phyloP scores from a whole-genome alignment of 306 rosid species.

The Gastrolobium villosum region DNA sequence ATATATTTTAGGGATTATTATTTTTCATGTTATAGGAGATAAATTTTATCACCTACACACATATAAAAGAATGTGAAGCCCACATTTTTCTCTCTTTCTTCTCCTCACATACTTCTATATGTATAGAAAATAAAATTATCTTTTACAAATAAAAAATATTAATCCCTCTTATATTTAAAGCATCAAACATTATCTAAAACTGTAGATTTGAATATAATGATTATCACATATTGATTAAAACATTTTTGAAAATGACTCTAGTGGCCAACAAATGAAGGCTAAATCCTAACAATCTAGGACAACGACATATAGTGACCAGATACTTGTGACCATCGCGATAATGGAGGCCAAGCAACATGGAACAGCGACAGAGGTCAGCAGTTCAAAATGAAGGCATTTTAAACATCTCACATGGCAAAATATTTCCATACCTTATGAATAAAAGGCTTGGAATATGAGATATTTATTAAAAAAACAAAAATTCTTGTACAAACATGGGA shows the following conservation, averaged over 20 bases:
- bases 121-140: too few species aligned
- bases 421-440: background rate
- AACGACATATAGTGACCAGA: background rate
- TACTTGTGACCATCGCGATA: background rate
- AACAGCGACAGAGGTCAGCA: too few species aligned
- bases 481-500: background rate
- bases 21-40: too few species aligned
- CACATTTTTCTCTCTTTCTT: too few species aligned
- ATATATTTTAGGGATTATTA: too few species aligned
- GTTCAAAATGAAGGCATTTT: background rate
- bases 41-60: too few species aligned
- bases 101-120: too few species aligned
- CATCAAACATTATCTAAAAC: constrained; percentile 8
- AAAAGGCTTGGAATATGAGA: background rate
- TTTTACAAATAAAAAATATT: too few species aligned
- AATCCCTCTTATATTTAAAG: too few species aligned
- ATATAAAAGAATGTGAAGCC: too few species aligned
- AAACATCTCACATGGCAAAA: background rate
- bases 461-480: background rate
- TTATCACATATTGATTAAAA: background rate
- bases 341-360: too few species aligned
- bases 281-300: background rate
- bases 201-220: background rate
- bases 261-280: background rate
- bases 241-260: background rate